These are phyloP conservation scores for Rhododendron mucronatum DNA, from an alignment of 148 eudicot species.

Conservation along the genomic window DNA sequence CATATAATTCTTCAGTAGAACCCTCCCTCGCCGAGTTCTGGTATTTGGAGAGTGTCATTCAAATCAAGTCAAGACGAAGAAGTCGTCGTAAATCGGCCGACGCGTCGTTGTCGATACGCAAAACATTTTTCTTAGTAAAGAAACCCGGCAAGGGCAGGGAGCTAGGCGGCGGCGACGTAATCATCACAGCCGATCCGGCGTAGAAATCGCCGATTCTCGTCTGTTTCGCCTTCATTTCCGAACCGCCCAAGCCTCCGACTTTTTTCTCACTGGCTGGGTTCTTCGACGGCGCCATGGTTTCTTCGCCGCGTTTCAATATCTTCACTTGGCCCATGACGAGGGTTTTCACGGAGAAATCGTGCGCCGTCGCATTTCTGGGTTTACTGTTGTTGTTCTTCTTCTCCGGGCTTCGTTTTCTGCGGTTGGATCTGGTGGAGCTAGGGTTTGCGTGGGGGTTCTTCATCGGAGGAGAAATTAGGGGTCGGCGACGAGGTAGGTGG, in stretches of 20 bases:
- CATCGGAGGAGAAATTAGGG: not conserved
- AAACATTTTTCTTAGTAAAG: not conserved
- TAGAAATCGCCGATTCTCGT: not conserved
- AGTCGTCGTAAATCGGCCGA: not conserved
- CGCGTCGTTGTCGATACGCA: not conserved
- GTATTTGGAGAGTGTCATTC: not conserved
- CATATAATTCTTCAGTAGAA: too few relatives aligned
- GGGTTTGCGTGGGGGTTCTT: constrained; percentile 7
- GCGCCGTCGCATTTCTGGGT: not conserved
- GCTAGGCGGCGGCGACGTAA: not conserved
- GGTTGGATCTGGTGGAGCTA: constrained; percentile 25
- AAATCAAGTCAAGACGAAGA: not conserved
- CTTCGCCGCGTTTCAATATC: constrained; percentile 51
- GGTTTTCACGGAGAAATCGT: not conserved
- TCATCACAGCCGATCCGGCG: not conserved
- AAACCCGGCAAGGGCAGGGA: not conserved
- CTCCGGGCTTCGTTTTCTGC: constrained; percentile 25
- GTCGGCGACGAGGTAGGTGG: not conserved
- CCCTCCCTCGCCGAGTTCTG: too few relatives aligned
- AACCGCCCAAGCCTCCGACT: not conserved
- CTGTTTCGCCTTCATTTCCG: not conserved
- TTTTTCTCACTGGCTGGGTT: not conserved
- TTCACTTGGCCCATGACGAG: constrained; percentile 29
- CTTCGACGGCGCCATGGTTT: not conserved
- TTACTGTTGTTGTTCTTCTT: not conserved